Evolutionary conservation across 371 early-diverging fungal species (phyloP).

Genomic region (Mortierella sp.): DNA sequence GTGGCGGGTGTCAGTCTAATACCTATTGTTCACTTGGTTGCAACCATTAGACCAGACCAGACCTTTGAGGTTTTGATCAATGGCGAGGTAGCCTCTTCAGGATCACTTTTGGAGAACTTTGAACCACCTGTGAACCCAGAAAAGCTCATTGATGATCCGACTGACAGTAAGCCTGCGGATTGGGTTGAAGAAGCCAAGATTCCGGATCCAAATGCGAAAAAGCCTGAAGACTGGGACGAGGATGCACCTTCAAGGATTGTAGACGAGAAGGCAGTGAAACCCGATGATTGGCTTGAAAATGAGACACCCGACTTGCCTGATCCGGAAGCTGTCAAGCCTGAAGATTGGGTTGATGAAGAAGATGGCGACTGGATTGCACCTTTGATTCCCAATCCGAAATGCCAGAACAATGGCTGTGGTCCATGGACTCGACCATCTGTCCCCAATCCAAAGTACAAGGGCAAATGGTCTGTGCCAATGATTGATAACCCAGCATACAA

Average conservation of each 20-base stretch:
- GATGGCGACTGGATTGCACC: conserved; percentile 94
- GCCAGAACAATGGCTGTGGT: conserved; percentile 81
- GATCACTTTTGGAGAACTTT: conserved; percentile 89
- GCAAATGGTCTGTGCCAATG: conserved; percentile 82
- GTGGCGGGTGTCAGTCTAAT: background rate
- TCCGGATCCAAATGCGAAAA: conserved; percentile 84
- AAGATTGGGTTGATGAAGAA: conserved; percentile 92
- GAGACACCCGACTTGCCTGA: conserved; percentile 83
- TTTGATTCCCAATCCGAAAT: conserved; percentile 79
- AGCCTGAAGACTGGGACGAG: conserved; percentile 91
- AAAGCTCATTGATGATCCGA: conserved; percentile 92
- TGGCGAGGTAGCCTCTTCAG: conserved; percentile 74
- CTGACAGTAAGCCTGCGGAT: conserved; percentile 91
- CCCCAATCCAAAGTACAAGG: conserved; percentile 91
- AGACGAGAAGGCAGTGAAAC: conserved; percentile 91
- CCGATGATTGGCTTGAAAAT: conserved; percentile 91
- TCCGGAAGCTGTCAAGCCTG: conserved; percentile 90
- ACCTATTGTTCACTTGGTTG: too few relatives aligned
- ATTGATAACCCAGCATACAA: conserved; percentile 97
- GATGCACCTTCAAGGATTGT: conserved; percentile 70
- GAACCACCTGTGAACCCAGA: conserved; percentile 83
- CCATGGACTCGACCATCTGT: conserved; percentile 72
- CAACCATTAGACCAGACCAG: conserved; percentile 77
- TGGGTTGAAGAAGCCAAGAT: conserved; percentile 96
- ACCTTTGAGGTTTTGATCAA: conserved; percentile 88